Conservation (phyloP, 2,329 filamentous ascomycete species). For the Exophiala xenobiotica region DNA sequence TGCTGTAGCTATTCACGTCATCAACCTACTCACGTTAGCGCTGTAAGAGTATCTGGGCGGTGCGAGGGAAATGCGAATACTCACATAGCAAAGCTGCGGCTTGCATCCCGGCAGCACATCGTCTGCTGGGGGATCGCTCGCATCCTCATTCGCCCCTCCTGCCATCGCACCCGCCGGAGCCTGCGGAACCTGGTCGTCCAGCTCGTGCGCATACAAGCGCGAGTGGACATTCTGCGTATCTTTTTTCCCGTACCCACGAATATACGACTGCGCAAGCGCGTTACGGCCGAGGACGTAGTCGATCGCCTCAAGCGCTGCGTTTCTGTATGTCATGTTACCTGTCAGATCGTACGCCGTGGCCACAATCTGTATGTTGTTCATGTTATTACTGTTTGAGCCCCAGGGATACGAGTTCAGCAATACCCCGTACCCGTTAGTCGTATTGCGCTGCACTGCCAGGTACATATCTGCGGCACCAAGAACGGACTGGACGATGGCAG, state of each 20-base stretch:
- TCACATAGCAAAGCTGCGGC: constrained; percentile 5
- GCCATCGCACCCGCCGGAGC: constrained; percentile 1
- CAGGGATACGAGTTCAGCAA: constrained; percentile 2
- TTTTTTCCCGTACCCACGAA: neutral
- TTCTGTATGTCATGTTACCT: constrained; percentile 2
- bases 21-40: too few species aligned
- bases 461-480: constrained; percentile 7
- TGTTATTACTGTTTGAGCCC: constrained; percentile 3
- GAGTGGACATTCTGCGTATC: neutral
- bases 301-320: constrained; percentile 1
- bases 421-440: neutral
- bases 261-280: constrained; percentile 4
- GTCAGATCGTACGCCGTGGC: constrained; percentile 2
- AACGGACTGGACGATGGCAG: constrained; percentile 1
- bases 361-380: constrained; percentile 5
- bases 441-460: constrained; percentile 4
- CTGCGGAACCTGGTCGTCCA: neutral
- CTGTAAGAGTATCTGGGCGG: too few species aligned
- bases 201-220: neutral
- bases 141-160: constrained; percentile 5
- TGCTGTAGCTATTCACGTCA: constrained; percentile 3
- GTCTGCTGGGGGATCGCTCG: constrained; percentile 3
- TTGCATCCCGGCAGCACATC: constrained; percentile 5
- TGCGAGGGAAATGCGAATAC: too few species aligned
- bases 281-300: constrained; percentile 8